Evolutionary conservation across 2,329 filamentous ascomycete genomes (phyloP).

Genomic region (Onygena corvina): DNA sequence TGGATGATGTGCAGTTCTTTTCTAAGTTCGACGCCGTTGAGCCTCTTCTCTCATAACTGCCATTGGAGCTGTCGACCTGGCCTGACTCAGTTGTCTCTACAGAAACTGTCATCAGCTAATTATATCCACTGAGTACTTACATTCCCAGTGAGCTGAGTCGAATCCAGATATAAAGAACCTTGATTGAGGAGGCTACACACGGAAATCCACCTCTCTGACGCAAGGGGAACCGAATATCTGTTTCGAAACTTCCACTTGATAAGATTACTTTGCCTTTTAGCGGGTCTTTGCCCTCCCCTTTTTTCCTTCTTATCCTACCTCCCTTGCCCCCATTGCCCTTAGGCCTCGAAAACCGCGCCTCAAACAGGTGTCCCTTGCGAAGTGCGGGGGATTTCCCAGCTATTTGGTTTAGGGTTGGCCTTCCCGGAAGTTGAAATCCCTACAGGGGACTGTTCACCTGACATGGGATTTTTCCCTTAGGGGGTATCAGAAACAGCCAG

Average conservation of each 20-base stretch:
- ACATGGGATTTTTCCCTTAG: no score
- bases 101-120: no score
- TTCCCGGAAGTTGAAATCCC: slow-evolving; percentile 3
- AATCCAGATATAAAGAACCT: background rate
- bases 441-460: background rate
- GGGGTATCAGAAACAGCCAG: no score
- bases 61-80: no score
- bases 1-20: no score
- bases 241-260: slow-evolving; percentile 1
- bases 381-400: background rate
- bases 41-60: no score
- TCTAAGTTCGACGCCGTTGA: no score
- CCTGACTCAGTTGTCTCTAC: no score
- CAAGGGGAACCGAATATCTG: slow-evolving; percentile 4
- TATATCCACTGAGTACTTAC: no score
- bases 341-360: background rate
- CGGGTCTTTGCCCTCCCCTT: background rate
- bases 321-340: background rate
- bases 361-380: background rate
- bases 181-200: background rate
- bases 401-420: background rate
- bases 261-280: background rate
- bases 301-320: background rate
- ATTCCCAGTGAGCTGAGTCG: no score
- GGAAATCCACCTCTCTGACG: background rate